These are phyloP conservation scores for Hypoxylon sp. DNA, from an alignment of 2,329 filamentous ascomycete genomes.

Conservation along the genomic window DNA sequence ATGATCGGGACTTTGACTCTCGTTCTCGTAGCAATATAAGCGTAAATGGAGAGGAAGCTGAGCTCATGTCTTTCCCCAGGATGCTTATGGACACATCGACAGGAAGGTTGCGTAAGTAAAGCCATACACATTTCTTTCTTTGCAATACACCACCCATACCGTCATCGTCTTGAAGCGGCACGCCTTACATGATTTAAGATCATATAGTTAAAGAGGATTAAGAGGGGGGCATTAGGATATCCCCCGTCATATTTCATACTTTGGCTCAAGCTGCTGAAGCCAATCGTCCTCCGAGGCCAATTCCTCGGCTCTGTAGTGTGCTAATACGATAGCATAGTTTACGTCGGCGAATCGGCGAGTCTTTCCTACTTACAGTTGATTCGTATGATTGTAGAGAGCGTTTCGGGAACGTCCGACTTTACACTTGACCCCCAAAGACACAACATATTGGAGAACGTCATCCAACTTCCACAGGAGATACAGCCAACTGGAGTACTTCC, in stretches of 20 bases:
- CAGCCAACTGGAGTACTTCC: conserved; percentile 67
- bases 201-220: neutral
- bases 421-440: conserved; percentile 69
- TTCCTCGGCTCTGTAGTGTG: neutral
- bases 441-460: conserved; percentile 67
- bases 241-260: neutral
- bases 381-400: conserved; percentile 69
- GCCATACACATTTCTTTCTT: neutral
- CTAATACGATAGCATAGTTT: conserved; percentile 57
- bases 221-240: neutral
- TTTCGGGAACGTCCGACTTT: conserved; percentile 67
- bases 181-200: neutral
- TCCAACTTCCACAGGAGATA: conserved; percentile 59
- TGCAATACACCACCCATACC: neutral
- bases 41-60: conserved; percentile 66
- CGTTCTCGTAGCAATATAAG: conserved; percentile 57
- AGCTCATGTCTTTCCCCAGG: conserved; percentile 65
- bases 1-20: conserved; percentile 51
- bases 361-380: conserved; percentile 72
- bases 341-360: conserved; percentile 73
- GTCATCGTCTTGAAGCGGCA: neutral
- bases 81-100: conserved; percentile 69
- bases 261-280: conserved; percentile 30
- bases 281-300: neutral
- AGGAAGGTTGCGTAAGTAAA: conserved; percentile 65